Conservation (phyloP, 768 basidiomycete genomes). For the Psilocybe cyanescens region DNA sequence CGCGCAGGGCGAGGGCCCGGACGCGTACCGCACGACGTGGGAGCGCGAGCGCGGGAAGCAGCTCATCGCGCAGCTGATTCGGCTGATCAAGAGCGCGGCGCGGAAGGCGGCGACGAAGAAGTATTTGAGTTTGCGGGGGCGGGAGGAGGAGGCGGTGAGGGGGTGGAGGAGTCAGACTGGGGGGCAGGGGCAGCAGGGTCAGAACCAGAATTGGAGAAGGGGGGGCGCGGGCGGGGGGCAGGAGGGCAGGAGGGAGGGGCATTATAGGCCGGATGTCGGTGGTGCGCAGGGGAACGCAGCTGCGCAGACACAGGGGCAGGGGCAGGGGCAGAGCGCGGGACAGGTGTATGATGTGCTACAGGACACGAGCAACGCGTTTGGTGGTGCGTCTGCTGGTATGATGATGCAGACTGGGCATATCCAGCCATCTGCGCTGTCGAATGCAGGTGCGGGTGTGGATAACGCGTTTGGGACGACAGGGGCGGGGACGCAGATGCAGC, state of each 20-base stretch:
- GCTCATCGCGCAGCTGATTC: slow-evolving; percentile 62
- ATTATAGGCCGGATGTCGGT: slow-evolving; percentile 29
- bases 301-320: slow-evolving; percentile 32
- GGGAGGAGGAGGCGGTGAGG: too few relatives aligned
- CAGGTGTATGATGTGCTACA: slow-evolving; percentile 26
- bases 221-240: slow-evolving; percentile 4
- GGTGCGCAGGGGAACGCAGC: background rate
- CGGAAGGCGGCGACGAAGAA: slow-evolving; percentile 64
- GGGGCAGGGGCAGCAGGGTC: too few relatives aligned
- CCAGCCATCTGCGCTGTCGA: too few relatives aligned
- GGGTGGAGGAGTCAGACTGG: too few relatives aligned
- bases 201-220: slow-evolving; percentile 6
- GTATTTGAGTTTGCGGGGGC: slow-evolving; percentile 26
- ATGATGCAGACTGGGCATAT: too few relatives aligned
- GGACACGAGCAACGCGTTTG: slow-evolving; percentile 23
- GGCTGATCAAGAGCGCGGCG: slow-evolving; percentile 62
- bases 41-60: slow-evolving; percentile 64
- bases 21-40: slow-evolving; percentile 68
- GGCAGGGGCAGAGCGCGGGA: slow-evolving; percentile 14
- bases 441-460: too few relatives aligned
- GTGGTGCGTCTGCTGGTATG: too few relatives aligned
- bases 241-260: slow-evolving; percentile 17
- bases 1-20: slow-evolving; percentile 68
- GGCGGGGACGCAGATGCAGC: too few relatives aligned
- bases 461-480: too few relatives aligned